Evolutionary conservation across 805 yeast species (phyloP).

Genomic region (Saccharomycopsis sp.): DNA sequence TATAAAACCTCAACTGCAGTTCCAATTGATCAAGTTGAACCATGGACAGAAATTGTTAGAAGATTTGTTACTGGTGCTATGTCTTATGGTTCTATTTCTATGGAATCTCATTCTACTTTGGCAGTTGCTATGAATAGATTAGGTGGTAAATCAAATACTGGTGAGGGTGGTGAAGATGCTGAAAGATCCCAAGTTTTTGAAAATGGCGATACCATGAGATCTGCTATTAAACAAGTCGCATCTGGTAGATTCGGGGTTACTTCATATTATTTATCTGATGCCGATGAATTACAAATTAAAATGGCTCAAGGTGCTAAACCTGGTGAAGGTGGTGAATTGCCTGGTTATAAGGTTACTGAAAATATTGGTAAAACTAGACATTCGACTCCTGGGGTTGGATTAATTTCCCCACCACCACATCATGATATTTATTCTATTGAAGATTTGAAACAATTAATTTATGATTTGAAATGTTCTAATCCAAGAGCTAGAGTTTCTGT

Average conservation of each 20-base stretch:
- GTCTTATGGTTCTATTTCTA: constrained; percentile 97
- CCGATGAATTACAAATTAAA: constrained; percentile 95
- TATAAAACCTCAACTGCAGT: constrained; percentile 62
- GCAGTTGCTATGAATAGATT: constrained; percentile 98
- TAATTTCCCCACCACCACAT: constrained; percentile 97
- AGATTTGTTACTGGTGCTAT: constrained; percentile 99
- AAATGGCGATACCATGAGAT: constrained; percentile 96
- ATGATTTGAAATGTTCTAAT: constrained; percentile 93
- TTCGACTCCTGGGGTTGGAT: constrained; percentile 94
- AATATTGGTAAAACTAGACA: constrained; percentile 92
- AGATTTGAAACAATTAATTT: constrained; percentile 92
- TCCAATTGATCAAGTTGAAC: constrained; percentile 97
- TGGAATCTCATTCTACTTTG: constrained; percentile 96
- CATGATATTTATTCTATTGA: constrained; percentile 98
- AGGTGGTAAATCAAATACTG: constrained; percentile 97
- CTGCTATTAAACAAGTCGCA: constrained; percentile 97
- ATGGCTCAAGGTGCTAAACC: constrained; percentile 99
- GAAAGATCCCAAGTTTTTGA: constrained; percentile 74
- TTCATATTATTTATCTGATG: constrained; percentile 87
- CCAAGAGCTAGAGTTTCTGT: constrained; percentile 97
- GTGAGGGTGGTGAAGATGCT: constrained; percentile 99
- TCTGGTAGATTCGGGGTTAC: constrained; percentile 98
- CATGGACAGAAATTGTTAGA: constrained; percentile 98
- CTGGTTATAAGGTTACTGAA: constrained; percentile 85
- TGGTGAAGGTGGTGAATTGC: constrained; percentile 99